These are phyloP conservation scores for Colletotrichum sp. DNA, from an alignment of 2,329 filamentous ascomycete genomes.

Conservation along the genomic window DNA sequence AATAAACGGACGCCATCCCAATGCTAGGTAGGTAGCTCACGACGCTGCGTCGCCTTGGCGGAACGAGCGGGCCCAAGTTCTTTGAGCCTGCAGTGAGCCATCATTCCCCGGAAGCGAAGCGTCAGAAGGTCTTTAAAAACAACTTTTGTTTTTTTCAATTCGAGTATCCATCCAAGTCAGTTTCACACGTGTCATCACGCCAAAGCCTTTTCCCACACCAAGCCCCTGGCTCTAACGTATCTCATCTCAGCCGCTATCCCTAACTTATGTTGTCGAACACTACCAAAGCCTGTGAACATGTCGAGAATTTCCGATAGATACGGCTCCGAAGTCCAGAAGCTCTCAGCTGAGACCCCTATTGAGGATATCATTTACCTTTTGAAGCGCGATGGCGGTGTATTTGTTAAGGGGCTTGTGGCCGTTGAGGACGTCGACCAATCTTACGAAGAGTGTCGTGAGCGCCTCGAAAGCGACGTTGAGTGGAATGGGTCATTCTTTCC, in stretches of 20 bases:
- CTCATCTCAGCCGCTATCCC: not conserved
- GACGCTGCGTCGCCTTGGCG: not conserved
- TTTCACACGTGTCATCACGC: not conserved
- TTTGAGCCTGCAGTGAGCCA: not conserved
- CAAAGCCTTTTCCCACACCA: not conserved
- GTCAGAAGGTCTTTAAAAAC: not conserved
- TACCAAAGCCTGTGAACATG: not conserved
- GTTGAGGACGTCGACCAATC: not conserved
- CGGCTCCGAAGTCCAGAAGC: conserved; percentile 6
- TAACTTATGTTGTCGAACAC: not conserved
- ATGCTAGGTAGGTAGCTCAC: not conserved
- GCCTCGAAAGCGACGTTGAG: conserved; percentile 9
- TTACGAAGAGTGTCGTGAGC: conserved; percentile 5
- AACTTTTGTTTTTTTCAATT: not conserved
- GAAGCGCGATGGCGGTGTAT: conserved; percentile 14
- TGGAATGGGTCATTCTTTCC: conserved; percentile 17
- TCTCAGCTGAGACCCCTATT: not conserved
- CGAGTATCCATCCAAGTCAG: not conserved
- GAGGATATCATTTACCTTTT: conserved; percentile 9
- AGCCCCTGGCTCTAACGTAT: not conserved
- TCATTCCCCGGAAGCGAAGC: not conserved
- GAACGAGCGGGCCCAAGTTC: not conserved
- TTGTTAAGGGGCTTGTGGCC: not conserved
- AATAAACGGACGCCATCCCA: not conserved
- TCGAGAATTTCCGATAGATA: not conserved